Base-by-base conservation (phyloP, 1,284 basidiomycete species). In the Wallemia mellicola region DNA sequence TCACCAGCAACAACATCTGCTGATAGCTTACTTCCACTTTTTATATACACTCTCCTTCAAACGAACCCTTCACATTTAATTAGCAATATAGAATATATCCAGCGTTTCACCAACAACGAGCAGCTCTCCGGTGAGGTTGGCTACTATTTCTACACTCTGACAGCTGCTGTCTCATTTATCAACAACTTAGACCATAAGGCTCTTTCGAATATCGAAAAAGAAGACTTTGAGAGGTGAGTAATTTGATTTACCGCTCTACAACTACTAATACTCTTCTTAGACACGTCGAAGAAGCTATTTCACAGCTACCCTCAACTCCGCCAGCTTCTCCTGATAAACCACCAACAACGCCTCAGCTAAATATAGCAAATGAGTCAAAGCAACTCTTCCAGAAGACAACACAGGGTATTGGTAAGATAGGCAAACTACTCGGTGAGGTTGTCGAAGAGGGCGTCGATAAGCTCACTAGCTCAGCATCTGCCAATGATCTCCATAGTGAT, bases 91-190 rank as follows among this genome's bases (percentile, higher is more conserved):
- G 28, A 19, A 19, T 59, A 59, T 54, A 38, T 59, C 57, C 57
- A 58, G 56, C 48, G 59, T 54, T 25, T 66, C 65, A 55, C 66
- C 54, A 25, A 27, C 27, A 27, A 25, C 54, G n/a, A 24, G 27
- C 24, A 60, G 58, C n/a, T 55, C 55, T 59, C 62, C 56, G 25
- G 61, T 57, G 38, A 48, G 19, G 38, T 48, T 7, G 38, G 38
- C 38, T 48, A 48, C 38, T 48, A 48, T n/a, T 75, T 99, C 1
- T 94, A 89, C 0, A 92, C 86, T 71, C 72, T 98, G 62, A 48
- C 38, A 22, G 38, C 38, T 15, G 38, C 38, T 22, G 38, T 48
- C 5, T 48, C 38, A 3, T 30, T 24, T 28, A 30, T 30, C 15
- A 33, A 33, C 14, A 60, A 59, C 27, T 62, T 19, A 26, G 62